phyloP scores from a whole-genome alignment of 805 yeast genomes.

The Danielia reshetovae region DNA sequence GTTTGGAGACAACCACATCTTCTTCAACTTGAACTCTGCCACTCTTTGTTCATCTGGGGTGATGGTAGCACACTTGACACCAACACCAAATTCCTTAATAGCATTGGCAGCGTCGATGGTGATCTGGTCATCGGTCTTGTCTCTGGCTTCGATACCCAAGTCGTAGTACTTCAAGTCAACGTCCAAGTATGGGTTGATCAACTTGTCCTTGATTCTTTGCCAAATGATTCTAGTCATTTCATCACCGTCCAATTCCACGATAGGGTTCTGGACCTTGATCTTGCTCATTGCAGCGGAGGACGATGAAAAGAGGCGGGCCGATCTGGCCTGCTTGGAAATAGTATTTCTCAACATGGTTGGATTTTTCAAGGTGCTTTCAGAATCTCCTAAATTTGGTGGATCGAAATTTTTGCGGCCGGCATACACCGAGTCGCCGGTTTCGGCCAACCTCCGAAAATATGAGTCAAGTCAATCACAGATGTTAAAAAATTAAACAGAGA shows the following conservation, averaged over 20 bases:
- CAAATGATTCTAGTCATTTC: conserved; percentile 86
- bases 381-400: neutral
- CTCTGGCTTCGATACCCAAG: conserved; percentile 64
- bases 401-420: neutral
- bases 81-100: conserved; percentile 70
- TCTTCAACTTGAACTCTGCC: conserved; percentile 64
- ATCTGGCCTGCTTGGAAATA: conserved; percentile 1
- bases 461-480: no score
- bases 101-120: conserved; percentile 80
- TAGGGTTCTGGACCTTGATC: conserved; percentile 66
- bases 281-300: conserved; percentile 27
- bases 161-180: conserved; percentile 76
- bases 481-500: no score
- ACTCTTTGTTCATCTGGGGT: conserved; percentile 83
- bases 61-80: conserved; percentile 81
- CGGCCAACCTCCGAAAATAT: no score
- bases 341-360: conserved; percentile 9
- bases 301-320: conserved; percentile 8
- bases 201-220: conserved; percentile 65
- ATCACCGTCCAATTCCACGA: conserved; percentile 81
- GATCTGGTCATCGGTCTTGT: conserved; percentile 65
- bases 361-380: no score
- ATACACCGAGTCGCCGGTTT: conserved; percentile 1
- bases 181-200: conserved; percentile 66
- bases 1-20: conserved; percentile 86